A percentile compares a stretch with the other conserved stretches of the same genome.
Evolutionary conservation across 345 rosid genomes (phyloP).

Genomic region (Camelina sativa): DNA sequence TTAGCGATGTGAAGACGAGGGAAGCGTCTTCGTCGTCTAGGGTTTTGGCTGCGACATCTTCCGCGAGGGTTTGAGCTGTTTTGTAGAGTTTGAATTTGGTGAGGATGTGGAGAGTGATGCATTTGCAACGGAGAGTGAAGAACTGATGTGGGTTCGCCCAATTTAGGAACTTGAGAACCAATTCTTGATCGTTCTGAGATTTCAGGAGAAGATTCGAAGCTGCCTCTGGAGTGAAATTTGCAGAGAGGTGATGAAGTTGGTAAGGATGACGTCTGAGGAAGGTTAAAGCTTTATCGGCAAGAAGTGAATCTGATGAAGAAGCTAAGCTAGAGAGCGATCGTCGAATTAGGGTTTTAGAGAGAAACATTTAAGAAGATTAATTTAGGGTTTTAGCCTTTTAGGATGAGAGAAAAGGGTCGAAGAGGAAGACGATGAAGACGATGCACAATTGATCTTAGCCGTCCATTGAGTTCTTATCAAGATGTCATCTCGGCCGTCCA

Average conservation of each 20-base stretch:
- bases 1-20: constrained; percentile 62
- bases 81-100: constrained; percentile 85
- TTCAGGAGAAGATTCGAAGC: constrained; percentile 67
- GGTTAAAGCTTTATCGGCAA: constrained; percentile 65
- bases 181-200: constrained; percentile 59
- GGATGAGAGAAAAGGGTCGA: too few species aligned
- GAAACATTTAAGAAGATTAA: constrained; percentile 49
- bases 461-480: too few species aligned
- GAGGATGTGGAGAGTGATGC: constrained; percentile 76
- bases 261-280: constrained; percentile 67
- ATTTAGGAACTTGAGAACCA: constrained; percentile 60
- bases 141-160: constrained; percentile 74
- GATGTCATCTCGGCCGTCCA: too few species aligned
- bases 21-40: constrained; percentile 47
- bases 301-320: constrained; percentile 48
- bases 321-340: constrained; percentile 47
- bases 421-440: too few species aligned
- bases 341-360: constrained; percentile 47
- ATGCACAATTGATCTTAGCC: too few species aligned
- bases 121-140: constrained; percentile 72
- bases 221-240: constrained; percentile 73
- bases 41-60: constrained; percentile 57
- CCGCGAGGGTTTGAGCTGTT: constrained; percentile 71
- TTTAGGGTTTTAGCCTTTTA: constrained; percentile 2
- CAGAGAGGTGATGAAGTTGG: constrained; percentile 57